A percentile compares a stretch with the other conserved stretches of the same genome.
phyloP scores from a whole-genome alignment of 176 grass and related monocot genomes.

The Oryza officinalis region DNA sequence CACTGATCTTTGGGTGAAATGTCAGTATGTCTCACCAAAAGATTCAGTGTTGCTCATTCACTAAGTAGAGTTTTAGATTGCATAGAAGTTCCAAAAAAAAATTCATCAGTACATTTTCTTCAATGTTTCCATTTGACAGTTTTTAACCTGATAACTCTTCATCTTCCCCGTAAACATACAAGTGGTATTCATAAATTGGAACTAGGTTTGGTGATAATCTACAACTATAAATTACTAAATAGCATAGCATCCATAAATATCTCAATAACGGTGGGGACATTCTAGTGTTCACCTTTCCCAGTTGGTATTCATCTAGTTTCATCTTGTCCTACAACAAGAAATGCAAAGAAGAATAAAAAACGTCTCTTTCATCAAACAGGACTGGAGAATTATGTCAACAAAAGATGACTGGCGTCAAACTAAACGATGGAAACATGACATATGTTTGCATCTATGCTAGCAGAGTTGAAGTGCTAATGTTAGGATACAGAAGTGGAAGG shows the following conservation, averaged over 20 bases:
- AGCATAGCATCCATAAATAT: not conserved
- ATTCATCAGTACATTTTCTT: not conserved
- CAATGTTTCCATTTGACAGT: not conserved
- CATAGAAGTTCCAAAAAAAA: not conserved
- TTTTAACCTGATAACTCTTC: not conserved
- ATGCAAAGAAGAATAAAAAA: constrained; percentile 43
- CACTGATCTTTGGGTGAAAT: not conserved
- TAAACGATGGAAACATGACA: not conserved
- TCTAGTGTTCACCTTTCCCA: constrained; percentile 57
- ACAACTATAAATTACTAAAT: not conserved
- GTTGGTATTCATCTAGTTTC: constrained; percentile 71
- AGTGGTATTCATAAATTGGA: not conserved
- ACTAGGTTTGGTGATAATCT: not conserved
- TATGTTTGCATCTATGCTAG: not conserved
- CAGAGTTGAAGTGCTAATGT: not conserved
- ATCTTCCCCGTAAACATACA: not conserved
- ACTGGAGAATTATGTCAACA: constrained; percentile 19
- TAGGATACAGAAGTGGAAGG: not conserved
- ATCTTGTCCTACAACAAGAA: constrained; percentile 57
- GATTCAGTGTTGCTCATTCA: not conserved
- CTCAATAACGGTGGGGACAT: constrained; percentile 31
- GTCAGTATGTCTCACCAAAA: not conserved
- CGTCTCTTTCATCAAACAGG: constrained; percentile 28
- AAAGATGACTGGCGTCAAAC: not conserved
- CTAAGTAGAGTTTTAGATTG: not conserved